phyloP scores from a whole-genome alignment of 208 protist species.

The Wallacemonas rigidus region DNA sequence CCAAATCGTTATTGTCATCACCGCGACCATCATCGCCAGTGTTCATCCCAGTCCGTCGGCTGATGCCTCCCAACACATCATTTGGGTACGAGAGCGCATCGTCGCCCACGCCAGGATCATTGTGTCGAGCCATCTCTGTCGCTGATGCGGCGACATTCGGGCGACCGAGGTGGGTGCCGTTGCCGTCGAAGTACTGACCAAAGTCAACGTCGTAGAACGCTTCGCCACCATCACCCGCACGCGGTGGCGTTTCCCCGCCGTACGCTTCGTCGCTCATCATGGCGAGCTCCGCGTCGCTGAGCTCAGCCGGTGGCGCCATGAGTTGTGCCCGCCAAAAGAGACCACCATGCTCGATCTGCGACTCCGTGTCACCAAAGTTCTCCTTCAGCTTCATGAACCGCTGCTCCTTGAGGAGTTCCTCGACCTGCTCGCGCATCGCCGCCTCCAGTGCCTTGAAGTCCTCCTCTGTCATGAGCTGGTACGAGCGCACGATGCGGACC shows the following conservation, averaged over 20 bases:
- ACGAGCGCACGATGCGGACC: constrained; percentile 85
- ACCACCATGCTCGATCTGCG: constrained; percentile 56
- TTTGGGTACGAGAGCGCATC: constrained; percentile 20
- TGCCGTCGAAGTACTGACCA: constrained; percentile 45
- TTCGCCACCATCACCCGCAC: constrained; percentile 19
- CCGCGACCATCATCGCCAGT: neutral
- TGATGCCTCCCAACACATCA: constrained; percentile 26
- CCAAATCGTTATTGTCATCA: neutral
- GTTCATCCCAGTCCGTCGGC: neutral
- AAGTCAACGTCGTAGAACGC: constrained; percentile 50
- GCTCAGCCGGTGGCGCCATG: constrained; percentile 21
- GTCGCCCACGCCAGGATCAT: constrained; percentile 8
- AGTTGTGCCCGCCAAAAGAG: constrained; percentile 56
- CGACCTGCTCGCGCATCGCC: constrained; percentile 76
- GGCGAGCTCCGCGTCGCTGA: constrained; percentile 1
- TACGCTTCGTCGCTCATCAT: constrained; percentile 4
- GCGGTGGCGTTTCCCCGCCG: neutral
- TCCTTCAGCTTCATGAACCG: constrained; percentile 77
- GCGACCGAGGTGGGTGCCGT: constrained; percentile 1
- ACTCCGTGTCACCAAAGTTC: constrained; percentile 73
- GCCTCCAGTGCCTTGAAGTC: constrained; percentile 76
- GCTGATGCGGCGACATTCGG: neutral
- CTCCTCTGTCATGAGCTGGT: constrained; percentile 85
- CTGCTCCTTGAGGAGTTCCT: constrained; percentile 52
- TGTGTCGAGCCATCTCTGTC: neutral